Base-by-base conservation (phyloP, 2,329 filamentous ascomycete genomes). In the Ophioceras dolichostomum region DNA sequence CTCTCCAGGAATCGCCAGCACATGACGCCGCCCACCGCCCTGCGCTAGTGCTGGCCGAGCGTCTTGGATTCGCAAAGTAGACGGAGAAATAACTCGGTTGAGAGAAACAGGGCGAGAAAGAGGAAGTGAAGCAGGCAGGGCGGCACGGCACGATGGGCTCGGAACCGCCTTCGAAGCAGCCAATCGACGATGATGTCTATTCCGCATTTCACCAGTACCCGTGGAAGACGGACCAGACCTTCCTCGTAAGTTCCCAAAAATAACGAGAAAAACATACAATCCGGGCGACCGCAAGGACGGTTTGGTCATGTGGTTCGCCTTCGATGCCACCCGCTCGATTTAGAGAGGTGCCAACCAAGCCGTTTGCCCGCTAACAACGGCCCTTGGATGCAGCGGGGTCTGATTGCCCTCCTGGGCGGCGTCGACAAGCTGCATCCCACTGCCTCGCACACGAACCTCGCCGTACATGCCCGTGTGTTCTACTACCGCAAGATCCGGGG, bases 331-430 rank as follows among this genome's bases (percentile, higher is more conserved):
- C n/a, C n/a, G n/a, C n/a, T n/a, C n/a, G n/a, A n/a, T n/a, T n/a
- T n/a, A n/a, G n/a, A n/a, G n/a, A n/a, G n/a, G n/a, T n/a, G n/a
- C 22, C 12, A 26, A 26, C 22, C 22, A 22, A 32, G 6, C 9
- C 13, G 28, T 10, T 21, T 10, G 13, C 14, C 7, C n/a, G n/a
- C 22, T 26, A 26, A 26, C 22, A 18, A 22, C 24, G 6, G 5
- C 13, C 19, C 8, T 21, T 10, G 13, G 10, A 4, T 6, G 4
- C 40, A 49, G 47, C 37, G 42, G 31, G 46, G 40, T 30, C 43
- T 49, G 10, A 34, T 49, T 22, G 45, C 47, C 14, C 45, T 45
- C 13, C 47, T 49, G 6, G 47, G 47, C 30, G 47, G 47, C 27
- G 34, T 29, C 13, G 39, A 39, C 10, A 42, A 44, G 31, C 42